Base-by-base conservation (phyloP, 2,329 filamentous ascomycete genomes). In the Colletotrichum abscissum region DNA sequence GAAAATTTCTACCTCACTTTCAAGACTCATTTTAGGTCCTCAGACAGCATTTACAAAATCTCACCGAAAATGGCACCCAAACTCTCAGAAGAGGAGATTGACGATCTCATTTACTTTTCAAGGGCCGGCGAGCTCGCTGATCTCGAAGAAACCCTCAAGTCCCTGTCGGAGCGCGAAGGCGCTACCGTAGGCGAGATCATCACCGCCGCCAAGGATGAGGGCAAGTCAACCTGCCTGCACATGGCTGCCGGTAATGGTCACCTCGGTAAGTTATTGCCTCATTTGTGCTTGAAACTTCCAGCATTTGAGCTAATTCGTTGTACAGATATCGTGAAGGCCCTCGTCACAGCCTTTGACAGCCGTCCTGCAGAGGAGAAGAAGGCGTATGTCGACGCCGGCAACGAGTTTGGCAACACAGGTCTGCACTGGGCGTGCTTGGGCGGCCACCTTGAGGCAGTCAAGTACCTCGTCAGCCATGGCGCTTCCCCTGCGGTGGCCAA, bases 391-490 rank as follows among this genome's bases (percentile, higher is more conserved):
- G 93, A 95, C 77, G 86, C 88, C 2, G 87, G 89, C 74, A 99
- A 99, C 79, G 86, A 91, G 74, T 92, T 93, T 58, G 95, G 95
- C 57, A 98, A 98, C 85, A 98, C 96, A 1, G 90, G 95, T 0
- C 86, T 99, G 71, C 97, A 99, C 84, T 98, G 95, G 95, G 96
- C 96, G 0, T 94, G 95, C 0, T 86, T 98, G 68, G 97, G 97
- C 67, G 95, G 95, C 1, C 95, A 98, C 79, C 85, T 98, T 3
- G 90, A 92, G 6, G 90, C 92, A 4, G 94, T 98, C 7, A 94
- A 95, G 85, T 84, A 91, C 0, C 88, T 99, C 14, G 87, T 98
- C 2, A 91, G 92, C 57, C 87, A 91, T 3, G 95, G 95, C 2
- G 95, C 95, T 1, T 92, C 95, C 72, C 92, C 95, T 5, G 91